Base-by-base conservation (phyloP, 106 monocot species). In the Dendrobium officinale region DNA sequence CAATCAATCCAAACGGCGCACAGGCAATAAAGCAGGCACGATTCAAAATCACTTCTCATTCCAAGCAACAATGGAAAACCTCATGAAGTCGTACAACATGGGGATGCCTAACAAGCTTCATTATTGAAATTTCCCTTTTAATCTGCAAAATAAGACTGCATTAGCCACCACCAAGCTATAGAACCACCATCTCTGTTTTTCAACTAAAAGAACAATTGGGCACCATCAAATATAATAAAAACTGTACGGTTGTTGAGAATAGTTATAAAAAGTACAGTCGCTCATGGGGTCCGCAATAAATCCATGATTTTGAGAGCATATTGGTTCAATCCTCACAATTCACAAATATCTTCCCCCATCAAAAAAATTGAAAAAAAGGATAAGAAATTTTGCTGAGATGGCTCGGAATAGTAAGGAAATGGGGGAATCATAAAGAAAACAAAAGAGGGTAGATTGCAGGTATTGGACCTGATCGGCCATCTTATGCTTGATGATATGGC, bases 21-120 rank as follows among this genome's bases (percentile, higher is more conserved):
- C 9, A 42, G 13, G 42, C 15, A 74, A 17, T 8, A 43, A 43
- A 44, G 43, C 49, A 76, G 26, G 49, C 24, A 49, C 9, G 49
- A 45, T 15, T 33, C 72, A 51, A 75, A 54, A 31, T 75, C 42
- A 47, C 24, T 27, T 76, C 40, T 18, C 74, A 74, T 4, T 0
- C 6, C 20, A 75, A 47, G 44, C 75, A 75, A 19, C 18, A 55
- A 74, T 78, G 22, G 19, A 76, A 81, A 77, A 94, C 96, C 90
- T 97, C 97, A 80, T 92, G 88, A 77, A 97, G 77, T 42, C 92
- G 85, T 55, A 94, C 97, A 58, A 97, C 92, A 83, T 89, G 68
- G 4, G 92, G 97, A 83, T 97, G 97, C 72, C 97, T 85, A 9
- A 97, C 97, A 80, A 97, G 92, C 85, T 94, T 97, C 97, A 97